phyloP scores from a whole-genome alignment of 805 yeast genomes.

The Cyberlindnera bimundalis region DNA sequence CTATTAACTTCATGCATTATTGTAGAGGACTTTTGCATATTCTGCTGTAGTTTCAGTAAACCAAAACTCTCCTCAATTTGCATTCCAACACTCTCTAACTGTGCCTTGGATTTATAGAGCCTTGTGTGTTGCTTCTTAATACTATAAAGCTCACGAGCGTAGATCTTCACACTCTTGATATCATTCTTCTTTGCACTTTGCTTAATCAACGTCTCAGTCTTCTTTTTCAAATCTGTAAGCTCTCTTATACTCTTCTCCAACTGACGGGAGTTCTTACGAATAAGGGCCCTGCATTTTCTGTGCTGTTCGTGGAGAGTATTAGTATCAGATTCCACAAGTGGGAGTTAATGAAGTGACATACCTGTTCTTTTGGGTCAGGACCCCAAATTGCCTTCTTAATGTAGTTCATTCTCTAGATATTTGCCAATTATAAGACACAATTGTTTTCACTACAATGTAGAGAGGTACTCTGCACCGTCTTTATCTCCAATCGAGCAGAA shows the following conservation, averaged over 20 bases:
- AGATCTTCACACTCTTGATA: constrained; percentile 65
- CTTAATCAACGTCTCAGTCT: constrained; percentile 74
- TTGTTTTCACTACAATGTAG: too few species aligned
- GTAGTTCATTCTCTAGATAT: constrained; percentile 75
- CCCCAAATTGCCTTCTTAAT: constrained; percentile 90
- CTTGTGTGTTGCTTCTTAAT: constrained; percentile 71
- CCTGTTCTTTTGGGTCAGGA: constrained; percentile 87
- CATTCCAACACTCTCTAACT: constrained; percentile 80
- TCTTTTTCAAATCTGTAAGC: constrained; percentile 62
- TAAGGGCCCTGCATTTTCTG: constrained; percentile 69
- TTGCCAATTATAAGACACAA: too few species aligned
- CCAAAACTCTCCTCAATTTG: constrained; percentile 91
- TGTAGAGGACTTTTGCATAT: constrained; percentile 71
- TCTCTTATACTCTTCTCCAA: constrained; percentile 64
- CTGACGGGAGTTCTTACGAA: constrained; percentile 82
- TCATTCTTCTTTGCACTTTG: constrained; percentile 76
- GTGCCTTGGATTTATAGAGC: constrained; percentile 77
- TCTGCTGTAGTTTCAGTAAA: constrained; percentile 75
- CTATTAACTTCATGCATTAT: constrained; percentile 88
- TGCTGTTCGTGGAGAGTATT: constrained; percentile 26
- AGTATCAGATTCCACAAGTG: neutral
- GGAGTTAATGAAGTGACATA: constrained; percentile 29
- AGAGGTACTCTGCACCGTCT: too few species aligned
- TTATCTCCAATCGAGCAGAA: too few species aligned
- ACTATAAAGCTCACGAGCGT: constrained; percentile 78